Base-by-base conservation (phyloP, 371 early-diverging fungal genomes). In the Rhizopus stolonifer region DNA sequence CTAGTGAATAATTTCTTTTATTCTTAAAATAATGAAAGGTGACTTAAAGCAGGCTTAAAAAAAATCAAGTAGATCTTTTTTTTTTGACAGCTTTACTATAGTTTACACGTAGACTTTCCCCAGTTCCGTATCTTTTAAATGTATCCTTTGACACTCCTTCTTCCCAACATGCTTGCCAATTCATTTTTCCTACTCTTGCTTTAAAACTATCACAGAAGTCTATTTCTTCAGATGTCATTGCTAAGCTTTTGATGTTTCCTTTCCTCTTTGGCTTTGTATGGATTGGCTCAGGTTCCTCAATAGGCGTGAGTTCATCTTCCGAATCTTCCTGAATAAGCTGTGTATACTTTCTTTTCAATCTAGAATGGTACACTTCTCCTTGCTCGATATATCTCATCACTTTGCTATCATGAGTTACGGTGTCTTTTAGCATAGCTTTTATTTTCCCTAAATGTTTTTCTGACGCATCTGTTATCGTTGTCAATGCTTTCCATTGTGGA, bases 301-400 rank as follows among this genome's bases (percentile, higher is more conserved):
- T 46, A 21, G 46, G 46, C 29, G 34, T 34, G 34, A n/a, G 17
- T n/a, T 32, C 32, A 31, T 46, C 32, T 22, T 46, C 29, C 14
- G 34, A 8, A 46, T 32, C 46, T 46, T 46, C 32, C 14, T 29
- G 29, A 14, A 46, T 31, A 31, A 46, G 25, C 15, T 31, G 29
- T 46, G 25, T 22, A 46, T 46, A 46, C 29, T 46, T 46, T 46
- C 46, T 46, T 46, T 46, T 46, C 23, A 46, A 46, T 17, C 29
- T 46, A 15, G 46, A 46, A 46, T 46, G 46, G 46, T 46, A 46
- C 25, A 15, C 17, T 15, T 29, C 29, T 15, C 46, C 32, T 46
- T 46, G 46, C n/a, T 46, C 29, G 23, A 46, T 22, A 31, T 46
- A 46, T 46, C 24, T 45, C 19, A 45, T 23, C 11, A 25, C 25